Evolutionary conservation across 129 eudicot species (phyloP), one percentile per base, ranked within the genome.

Genomic region (Escallonia rubra): DNA sequence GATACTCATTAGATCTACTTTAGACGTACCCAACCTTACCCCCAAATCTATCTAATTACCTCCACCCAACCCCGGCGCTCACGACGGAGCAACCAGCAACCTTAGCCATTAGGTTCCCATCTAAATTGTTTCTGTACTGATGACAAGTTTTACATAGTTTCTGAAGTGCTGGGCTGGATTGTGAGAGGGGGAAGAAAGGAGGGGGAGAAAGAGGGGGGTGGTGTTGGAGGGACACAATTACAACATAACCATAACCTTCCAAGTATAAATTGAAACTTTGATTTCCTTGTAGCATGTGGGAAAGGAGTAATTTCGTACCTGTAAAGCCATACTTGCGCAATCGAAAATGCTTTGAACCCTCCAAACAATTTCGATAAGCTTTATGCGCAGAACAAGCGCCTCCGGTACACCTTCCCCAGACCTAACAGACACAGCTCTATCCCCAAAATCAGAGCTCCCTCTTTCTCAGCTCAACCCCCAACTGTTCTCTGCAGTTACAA

Each of bases 291-390:
- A 50, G 55, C 34, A 11, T 51, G 53, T 34, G 39, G 14, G 63
- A 46, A 45, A 48, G 4, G 46, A 14, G 15, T 7, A 67, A 13
- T 10, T 15, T 23, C 83, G 72, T 75, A 87, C 95, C 95, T 81
- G 64, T 57, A 59, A 66, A 81, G 57, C 74, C 78, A 79, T 75
- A 72, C 71, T 83, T 76, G 85, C 81, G 82, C 79, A 76, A 64
- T 83, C 87, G 81, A 73, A 65, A 52, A 61, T 59, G 44, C 81
- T 73, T 55, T 68, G 68, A 74, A 10, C 51, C 38, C 16, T 8
- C 7, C 13, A 7, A 4, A 4, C 59, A 16, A 8, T 34, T 54
- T 2, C 16, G 4, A 7, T 12, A 52, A 52, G 4, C 12, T 54
- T 54, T 11, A 38, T 54, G 14, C 9, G 57, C 63, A 11, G 42